Conservation (phyloP, 257 asterid species). For the Gentiana dahurica region DNA sequence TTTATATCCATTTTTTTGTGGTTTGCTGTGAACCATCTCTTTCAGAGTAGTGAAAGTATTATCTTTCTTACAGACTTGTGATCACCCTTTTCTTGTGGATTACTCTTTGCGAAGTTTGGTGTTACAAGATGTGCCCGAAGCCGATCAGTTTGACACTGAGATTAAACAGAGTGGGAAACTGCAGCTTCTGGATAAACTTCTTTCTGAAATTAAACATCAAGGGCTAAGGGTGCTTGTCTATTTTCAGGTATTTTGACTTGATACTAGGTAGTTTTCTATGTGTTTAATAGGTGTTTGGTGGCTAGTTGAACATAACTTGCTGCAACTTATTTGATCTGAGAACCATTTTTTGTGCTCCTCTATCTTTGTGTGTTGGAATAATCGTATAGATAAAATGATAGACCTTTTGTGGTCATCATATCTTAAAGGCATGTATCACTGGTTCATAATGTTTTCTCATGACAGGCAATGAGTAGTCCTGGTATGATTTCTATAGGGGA, state of each 20-base stretch:
- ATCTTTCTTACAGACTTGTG: slow-evolving; percentile 43
- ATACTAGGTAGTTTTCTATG: too few relatives aligned
- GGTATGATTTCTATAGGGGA: slow-evolving; percentile 36
- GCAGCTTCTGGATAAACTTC: slow-evolving; percentile 44
- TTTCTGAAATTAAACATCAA: slow-evolving; percentile 38
- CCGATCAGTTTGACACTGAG: slow-evolving; percentile 38
- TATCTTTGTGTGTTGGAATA: too few relatives aligned
- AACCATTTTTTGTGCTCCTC: too few relatives aligned
- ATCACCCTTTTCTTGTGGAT: slow-evolving; percentile 61
- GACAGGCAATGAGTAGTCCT: slow-evolving; percentile 30
- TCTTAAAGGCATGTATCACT: not conserved
- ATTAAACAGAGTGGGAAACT: slow-evolving; percentile 51
- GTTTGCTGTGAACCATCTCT: slow-evolving; percentile 3
- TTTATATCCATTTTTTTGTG: slow-evolving; percentile 5
- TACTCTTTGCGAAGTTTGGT: slow-evolving; percentile 27
- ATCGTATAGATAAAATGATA: too few relatives aligned
- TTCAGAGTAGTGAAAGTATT: slow-evolving; percentile 4
- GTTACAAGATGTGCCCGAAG: slow-evolving; percentile 24
- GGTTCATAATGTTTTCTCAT: slow-evolving; percentile 1
- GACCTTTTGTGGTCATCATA: too few relatives aligned
- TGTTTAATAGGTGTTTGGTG: too few relatives aligned
- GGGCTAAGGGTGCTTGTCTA: slow-evolving; percentile 47
- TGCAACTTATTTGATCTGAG: too few relatives aligned
- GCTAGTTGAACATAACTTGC: too few relatives aligned
- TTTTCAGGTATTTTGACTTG: slow-evolving; percentile 32